phyloP scores from a whole-genome alignment of 2,329 filamentous ascomycete species.

The Alternaria triticina region DNA sequence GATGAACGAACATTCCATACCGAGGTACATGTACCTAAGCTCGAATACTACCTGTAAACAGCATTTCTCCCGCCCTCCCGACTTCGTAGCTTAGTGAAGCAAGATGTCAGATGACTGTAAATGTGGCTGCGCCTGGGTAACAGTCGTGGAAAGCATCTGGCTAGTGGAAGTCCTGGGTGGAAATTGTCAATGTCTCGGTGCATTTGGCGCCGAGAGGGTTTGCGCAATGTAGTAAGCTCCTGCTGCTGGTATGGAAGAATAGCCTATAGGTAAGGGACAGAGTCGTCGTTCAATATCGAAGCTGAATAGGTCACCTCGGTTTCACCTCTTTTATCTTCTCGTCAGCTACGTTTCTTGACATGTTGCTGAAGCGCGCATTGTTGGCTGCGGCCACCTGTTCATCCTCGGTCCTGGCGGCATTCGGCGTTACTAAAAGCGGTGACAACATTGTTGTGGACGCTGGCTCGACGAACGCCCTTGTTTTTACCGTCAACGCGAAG shows the following conservation, averaged over 20 bases:
- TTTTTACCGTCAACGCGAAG: constrained; percentile 47
- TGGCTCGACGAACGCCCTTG: constrained; percentile 40
- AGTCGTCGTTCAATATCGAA: background rate
- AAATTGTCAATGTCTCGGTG: constrained; percentile 28
- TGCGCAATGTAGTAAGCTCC: background rate
- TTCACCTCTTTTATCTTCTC: background rate
- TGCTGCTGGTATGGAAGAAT: background rate
- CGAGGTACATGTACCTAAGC: background rate
- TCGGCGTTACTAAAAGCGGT: constrained; percentile 43
- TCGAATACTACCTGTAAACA: background rate
- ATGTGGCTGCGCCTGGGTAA: background rate
- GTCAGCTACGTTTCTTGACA: constrained; percentile 8
- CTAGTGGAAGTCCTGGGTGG: constrained; percentile 14
- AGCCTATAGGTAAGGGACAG: constrained; percentile 11
- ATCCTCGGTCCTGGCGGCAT: constrained; percentile 40
- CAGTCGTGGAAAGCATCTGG: background rate
- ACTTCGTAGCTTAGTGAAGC: background rate
- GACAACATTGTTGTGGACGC: constrained; percentile 44
- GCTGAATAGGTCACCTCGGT: background rate
- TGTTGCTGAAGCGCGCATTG: constrained; percentile 35
- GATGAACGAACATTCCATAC: background rate
- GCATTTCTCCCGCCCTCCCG: constrained; percentile 4
- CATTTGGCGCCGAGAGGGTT: constrained; percentile 25
- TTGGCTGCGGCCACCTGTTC: constrained; percentile 36
- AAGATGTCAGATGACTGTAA: background rate